Percentiles rank a stretch among this genome's conserved stretches.
Evolutionary conservation across 805 yeast genomes (phyloP).

Genomic region (Wickerhamiella allomyrinae): DNA sequence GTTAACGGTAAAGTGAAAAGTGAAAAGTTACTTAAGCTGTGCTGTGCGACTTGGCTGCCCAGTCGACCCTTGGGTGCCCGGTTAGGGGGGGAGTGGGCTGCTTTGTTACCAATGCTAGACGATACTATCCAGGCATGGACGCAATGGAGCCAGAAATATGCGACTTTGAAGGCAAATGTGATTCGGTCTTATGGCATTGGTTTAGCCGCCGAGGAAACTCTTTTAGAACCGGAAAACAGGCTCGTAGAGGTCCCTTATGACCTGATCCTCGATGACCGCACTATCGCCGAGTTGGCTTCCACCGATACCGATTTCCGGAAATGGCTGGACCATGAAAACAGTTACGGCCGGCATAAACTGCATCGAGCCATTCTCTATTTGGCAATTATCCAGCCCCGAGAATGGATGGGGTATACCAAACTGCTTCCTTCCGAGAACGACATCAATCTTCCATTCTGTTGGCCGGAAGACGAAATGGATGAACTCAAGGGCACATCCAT

Average conservation of each 20-base stretch:
- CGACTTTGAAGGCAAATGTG: slow-evolving; percentile 1
- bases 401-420: slow-evolving; percentile 17
- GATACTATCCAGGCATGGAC: background rate
- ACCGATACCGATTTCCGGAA: slow-evolving; percentile 5
- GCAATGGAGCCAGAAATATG: slow-evolving; percentile 1
- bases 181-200: slow-evolving; percentile 7
- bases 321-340: slow-evolving; percentile 9
- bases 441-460: slow-evolving; percentile 21
- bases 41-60: background rate
- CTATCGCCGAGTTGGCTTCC: slow-evolving; percentile 7
- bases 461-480: slow-evolving; percentile 16
- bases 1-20: too few species aligned
- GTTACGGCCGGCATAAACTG: slow-evolving; percentile 5
- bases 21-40: background rate
- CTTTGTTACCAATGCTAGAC: background rate
- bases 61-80: too few species aligned
- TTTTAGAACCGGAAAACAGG: background rate
- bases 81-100: background rate
- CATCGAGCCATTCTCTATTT: slow-evolving; percentile 14
- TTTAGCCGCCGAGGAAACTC: background rate
- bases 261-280: slow-evolving; percentile 5
- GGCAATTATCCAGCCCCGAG: slow-evolving; percentile 5
- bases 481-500: slow-evolving; percentile 17
- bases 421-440: slow-evolving; percentile 19
- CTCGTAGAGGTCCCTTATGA: slow-evolving; percentile 9